Evolutionary conservation across 164 flowering plant genomes (phyloP), one percentile per base, ranked within the genome.

Genomic region (Nymphaea thermarum): DNA sequence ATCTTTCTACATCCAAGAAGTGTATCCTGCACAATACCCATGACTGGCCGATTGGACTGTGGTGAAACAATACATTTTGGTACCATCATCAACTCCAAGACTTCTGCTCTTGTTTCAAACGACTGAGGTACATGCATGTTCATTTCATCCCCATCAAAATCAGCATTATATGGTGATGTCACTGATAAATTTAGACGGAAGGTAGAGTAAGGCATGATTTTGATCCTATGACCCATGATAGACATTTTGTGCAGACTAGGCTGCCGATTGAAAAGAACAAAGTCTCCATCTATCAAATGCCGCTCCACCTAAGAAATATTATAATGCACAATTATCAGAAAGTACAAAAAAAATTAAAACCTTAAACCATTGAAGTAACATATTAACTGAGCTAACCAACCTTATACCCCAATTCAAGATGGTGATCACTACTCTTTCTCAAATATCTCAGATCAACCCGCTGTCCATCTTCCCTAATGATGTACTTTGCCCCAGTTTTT

Each of bases 71-170:
- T 90, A 80, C 99, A 95, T 69, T 95, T 95, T 12, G 99, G 99
- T 15, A 95, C 99, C 99, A 95, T 90, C 98, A 95, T 95, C 62
- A 95, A 85, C 78, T 95, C 99, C 79, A 92, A 75, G 16, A 92
- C 98, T 74, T 95, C 99, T 44, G 99, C 99, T 75, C 99, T 87
- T 18, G 99, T 92, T 77, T 92, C 99, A 87, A 92, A 95, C 62
- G 99, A 95, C 78, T 95, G 99, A 64, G 99, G 99, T 67, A 95
- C 99, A 72, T 95, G 99, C 98, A 92, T 95, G 71, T 95, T 95
- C 99, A 95, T 95, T 76, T 95, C 99, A 80, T 95, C 99, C 25
- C 99, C 99, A 82, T 95, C 99, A 82, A 95, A 92, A 85, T 95
- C 99, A 78, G 99, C 99, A 86, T 95, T 95, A 74, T 95, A 95